Percentiles rank a stretch among this genome's conserved stretches.
Evolutionary conservation across 768 basidiomycete species (phyloP).

Genomic region (Hysterangium stoloniferum): DNA sequence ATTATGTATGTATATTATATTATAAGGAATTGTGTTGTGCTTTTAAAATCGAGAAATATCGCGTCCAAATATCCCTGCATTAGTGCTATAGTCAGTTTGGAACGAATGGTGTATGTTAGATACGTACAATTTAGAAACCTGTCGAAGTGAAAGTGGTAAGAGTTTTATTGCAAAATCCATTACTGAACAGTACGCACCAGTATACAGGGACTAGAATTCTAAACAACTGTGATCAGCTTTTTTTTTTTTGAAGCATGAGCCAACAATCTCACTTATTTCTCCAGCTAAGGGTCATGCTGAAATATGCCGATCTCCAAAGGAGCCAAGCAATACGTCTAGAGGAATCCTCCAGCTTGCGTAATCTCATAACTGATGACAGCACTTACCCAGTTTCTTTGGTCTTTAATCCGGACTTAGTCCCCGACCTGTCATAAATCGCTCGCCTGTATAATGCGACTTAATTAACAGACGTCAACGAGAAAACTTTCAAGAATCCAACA

Average conservation of each 20-base stretch:
- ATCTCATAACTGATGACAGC: too few relatives aligned
- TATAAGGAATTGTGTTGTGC: too few relatives aligned
- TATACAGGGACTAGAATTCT: conserved; percentile 53
- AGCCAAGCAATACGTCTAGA: conserved; percentile 73
- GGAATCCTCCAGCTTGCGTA: too few relatives aligned
- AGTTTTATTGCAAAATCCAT: conserved; percentile 1
- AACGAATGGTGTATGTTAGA: conserved; percentile 10
- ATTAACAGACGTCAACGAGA: background rate
- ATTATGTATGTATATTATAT: background rate
- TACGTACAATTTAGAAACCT: conserved; percentile 65
- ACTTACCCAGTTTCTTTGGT: conserved; percentile 47
- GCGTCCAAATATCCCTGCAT: conserved; percentile 64
- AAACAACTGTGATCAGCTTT: conserved; percentile 11
- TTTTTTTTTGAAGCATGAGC: background rate
- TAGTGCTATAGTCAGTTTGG: conserved; percentile 5
- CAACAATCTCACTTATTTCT: conserved; percentile 50
- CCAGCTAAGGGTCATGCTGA: conserved; percentile 64
- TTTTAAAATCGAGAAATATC: conserved; percentile 61
- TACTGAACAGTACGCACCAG: conserved; percentile 8
- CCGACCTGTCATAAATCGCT: conserved; percentile 66
- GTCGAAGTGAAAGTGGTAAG: conserved; percentile 8
- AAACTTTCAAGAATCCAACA: conserved; percentile 19
- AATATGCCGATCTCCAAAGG: conserved; percentile 76
- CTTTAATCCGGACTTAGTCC: conserved; percentile 34
- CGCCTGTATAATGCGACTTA: conserved; percentile 34